These are phyloP conservation scores for Aspergillus steynii DNA, from an alignment of 495 filamentous ascomycete genomes.

Conservation along the genomic window DNA sequence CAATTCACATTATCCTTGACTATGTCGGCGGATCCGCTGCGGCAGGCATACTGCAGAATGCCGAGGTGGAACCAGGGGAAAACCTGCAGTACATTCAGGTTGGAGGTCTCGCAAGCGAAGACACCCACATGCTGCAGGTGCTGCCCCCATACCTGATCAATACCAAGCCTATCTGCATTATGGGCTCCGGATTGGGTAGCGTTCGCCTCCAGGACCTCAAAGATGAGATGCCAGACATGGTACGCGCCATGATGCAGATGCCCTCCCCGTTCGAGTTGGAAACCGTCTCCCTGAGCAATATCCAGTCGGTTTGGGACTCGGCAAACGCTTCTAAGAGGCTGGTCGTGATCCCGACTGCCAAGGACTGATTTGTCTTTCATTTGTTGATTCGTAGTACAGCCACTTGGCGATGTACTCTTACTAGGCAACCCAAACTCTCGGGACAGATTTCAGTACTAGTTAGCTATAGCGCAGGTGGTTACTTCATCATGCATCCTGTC, in stretches of 20 bases:
- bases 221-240: conserved; percentile 3
- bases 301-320: conserved; percentile 6
- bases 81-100: conserved; percentile 8
- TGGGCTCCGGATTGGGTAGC: conserved; percentile 8
- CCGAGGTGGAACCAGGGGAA: neutral
- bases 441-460: too few species aligned
- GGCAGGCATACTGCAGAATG: neutral
- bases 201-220: conserved; percentile 3
- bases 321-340: conserved; percentile 4
- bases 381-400: neutral
- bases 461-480: too few species aligned
- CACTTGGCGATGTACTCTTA: neutral
- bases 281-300: neutral
- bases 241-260: conserved; percentile 1
- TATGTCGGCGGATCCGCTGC: conserved; percentile 10
- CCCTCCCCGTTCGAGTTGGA: neutral
- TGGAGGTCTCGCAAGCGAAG: neutral
- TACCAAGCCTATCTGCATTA: conserved; percentile 8
- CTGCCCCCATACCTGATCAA: conserved; percentile 7
- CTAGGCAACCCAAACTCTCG: neutral
- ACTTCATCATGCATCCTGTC: too few species aligned
- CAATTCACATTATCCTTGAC: conserved; percentile 10
- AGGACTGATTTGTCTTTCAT: neutral
- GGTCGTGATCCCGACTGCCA: conserved; percentile 4
- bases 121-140: conserved; percentile 2